These are phyloP conservation scores for Solanum hybrid DNA, from an alignment of 305 asterid genomes.

Conservation along the genomic window DNA sequence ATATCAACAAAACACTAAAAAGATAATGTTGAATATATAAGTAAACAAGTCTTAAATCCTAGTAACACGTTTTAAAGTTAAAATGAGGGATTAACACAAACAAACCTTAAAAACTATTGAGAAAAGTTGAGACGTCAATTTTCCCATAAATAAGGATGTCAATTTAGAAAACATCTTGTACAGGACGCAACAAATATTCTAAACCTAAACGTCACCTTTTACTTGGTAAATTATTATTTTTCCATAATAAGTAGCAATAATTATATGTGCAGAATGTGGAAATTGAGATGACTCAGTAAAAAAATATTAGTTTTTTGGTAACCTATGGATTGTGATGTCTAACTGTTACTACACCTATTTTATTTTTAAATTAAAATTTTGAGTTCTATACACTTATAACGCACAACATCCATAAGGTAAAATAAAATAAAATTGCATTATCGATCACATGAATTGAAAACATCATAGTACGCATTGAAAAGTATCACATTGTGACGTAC, in stretches of 20 bases:
- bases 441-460: too few species aligned
- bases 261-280: background rate
- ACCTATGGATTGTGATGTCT: background rate
- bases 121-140: background rate
- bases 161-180: background rate
- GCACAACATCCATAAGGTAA: background rate
- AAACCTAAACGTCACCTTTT: slow-evolving; percentile 3
- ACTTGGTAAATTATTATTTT: background rate
- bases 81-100: background rate
- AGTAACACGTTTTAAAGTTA: background rate
- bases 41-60: background rate
- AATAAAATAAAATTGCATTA: too few species aligned
- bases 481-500: background rate
- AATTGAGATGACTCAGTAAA: background rate
- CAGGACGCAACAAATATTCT: background rate
- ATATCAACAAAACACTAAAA: background rate
- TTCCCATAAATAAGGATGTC: background rate
- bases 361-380: background rate
- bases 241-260: background rate
- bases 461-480: background rate
- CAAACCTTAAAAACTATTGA: background rate
- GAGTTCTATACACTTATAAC: background rate
- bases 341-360: background rate
- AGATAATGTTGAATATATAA: background rate
- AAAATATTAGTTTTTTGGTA: background rate